Base-by-base conservation (phyloP, 768 basidiomycete genomes). In the Termitomyces sp. region DNA sequence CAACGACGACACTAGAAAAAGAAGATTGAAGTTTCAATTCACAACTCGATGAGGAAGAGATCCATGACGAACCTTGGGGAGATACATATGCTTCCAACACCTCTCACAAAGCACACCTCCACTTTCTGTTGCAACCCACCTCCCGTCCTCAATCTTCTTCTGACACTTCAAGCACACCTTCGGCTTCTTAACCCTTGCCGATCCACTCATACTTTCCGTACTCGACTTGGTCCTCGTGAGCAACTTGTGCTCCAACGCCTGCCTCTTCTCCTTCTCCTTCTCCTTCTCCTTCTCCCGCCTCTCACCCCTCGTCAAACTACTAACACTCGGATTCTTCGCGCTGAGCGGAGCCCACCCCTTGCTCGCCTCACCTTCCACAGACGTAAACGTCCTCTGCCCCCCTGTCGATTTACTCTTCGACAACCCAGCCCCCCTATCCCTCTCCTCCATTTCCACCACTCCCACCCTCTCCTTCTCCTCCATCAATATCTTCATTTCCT, bases 41-140 rank as follows among this genome's bases (percentile, higher is more conserved):
- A 42, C 60, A 48, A 60, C 53, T 48, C 29, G 54, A 56, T 46
- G 56, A 36, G 53, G 29, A 17, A 59, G 60, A 60, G 37, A 17
- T 29, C 11, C 12, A n/a, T 40, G 42, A 57, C 64, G 46, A 64
- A 91, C 92, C 79, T 94, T 94, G 63, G 95, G 95, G 63, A 97
- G 74, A 77, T 96, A 97, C 88, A 96, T 90, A 68, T 91, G 87
- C 80, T 96, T 97, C 95, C 95, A 97, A 72, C 95, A 96, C 67
- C 74, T 76, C 70, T 95, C 96, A 72, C 96, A 97, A 67, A 97
- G 74, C 42, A 94, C 86, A 43, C 76, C 84, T 60, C 84, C 88
- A n/a, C 79, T 83, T 71, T 88, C 93, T 74, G 86, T 87, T 69
- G 79, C 81, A 62, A 92, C 89, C 93, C 88, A 96, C 66, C 90